Conservation (phyloP, 2,329 filamentous ascomycete genomes). For the Diaporthe vaccinii region DNA sequence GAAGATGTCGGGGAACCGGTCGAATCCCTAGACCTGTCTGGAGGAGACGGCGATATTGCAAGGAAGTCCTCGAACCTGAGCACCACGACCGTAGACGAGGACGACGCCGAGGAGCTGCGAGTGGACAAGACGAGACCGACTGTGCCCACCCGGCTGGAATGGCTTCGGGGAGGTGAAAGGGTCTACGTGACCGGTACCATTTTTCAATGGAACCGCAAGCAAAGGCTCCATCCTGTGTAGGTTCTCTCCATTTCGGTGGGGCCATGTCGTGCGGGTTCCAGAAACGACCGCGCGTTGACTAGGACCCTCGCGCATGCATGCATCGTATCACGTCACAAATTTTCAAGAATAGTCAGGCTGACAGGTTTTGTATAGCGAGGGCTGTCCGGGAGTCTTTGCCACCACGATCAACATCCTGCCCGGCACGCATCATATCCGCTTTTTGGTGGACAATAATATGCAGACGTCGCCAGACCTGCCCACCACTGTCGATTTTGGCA, state of each 20-base stretch:
- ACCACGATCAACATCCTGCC: conserved; percentile 87
- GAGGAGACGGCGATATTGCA: conserved; percentile 58
- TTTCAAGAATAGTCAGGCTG: conserved; percentile 31
- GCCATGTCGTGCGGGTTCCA: conserved; percentile 23
- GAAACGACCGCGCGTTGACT: conserved; percentile 19
- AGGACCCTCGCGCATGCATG: conserved; percentile 31
- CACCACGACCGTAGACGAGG: conserved; percentile 79
- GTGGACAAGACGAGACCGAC: conserved; percentile 82
- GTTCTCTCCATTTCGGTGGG: conserved; percentile 52
- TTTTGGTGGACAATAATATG: conserved; percentile 95
- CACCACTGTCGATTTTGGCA: conserved; percentile 97
- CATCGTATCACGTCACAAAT: conserved; percentile 32
- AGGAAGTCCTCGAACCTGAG: conserved; percentile 72
- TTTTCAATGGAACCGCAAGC: conserved; percentile 97
- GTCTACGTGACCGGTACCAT: conserved; percentile 98
- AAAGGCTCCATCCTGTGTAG: conserved; percentile 87
- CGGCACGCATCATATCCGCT: conserved; percentile 96
- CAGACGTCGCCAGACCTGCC: conserved; percentile 87
- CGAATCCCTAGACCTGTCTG: conserved; percentile 68
- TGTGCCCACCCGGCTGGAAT: conserved; percentile 88
- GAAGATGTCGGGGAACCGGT: conserved; percentile 68
- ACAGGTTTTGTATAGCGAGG: conserved; percentile 57
- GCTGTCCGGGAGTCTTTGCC: conserved; percentile 75
- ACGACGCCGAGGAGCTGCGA: conserved; percentile 81
- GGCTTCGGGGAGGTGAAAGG: conserved; percentile 86